Evolutionary conservation across 1,284 basidiomycete genomes (phyloP).

Genomic region (Fomitiporia mediterranea): DNA sequence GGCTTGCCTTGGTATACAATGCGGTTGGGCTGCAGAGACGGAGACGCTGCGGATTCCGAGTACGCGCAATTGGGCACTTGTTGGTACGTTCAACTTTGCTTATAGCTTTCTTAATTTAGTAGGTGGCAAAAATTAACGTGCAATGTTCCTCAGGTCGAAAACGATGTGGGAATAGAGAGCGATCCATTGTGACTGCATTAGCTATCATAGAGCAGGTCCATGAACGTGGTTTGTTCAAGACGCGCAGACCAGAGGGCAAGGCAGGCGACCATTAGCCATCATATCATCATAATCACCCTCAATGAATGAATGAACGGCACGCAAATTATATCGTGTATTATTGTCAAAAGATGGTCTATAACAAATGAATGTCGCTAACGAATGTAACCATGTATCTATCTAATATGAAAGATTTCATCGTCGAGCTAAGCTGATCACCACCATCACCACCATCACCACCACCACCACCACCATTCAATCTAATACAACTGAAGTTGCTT

Average conservation of each 20-base stretch:
- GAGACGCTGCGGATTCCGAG: slow-evolving; percentile 88
- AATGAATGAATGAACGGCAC: too few relatives aligned
- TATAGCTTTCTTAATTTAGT: not conserved
- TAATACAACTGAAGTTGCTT: not conserved
- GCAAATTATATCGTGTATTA: not conserved
- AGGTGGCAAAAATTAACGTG: not conserved
- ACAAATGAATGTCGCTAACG: slow-evolving; percentile 2
- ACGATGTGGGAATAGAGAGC: slow-evolving; percentile 15
- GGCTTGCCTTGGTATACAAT: slow-evolving; percentile 58
- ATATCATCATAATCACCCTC: not conserved
- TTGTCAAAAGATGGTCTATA: not conserved
- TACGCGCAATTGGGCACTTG: slow-evolving; percentile 88
- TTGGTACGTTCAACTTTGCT: slow-evolving; percentile 51
- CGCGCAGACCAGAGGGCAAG: slow-evolving; percentile 68
- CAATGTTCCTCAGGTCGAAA: slow-evolving; percentile 15
- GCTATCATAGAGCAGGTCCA: slow-evolving; percentile 46
- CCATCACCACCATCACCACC: too few relatives aligned
- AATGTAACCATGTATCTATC: not conserved
- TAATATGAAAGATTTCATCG: not conserved
- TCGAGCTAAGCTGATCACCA: not conserved
- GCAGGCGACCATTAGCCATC: slow-evolving; percentile 29
- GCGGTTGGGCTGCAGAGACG: slow-evolving; percentile 85
- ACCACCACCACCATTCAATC: too few relatives aligned
- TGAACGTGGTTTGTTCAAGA: slow-evolving; percentile 59
- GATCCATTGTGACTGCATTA: slow-evolving; percentile 31